Evolutionary conservation across 1,284 basidiomycete species (phyloP).

Genomic region (Pseudozyma hubeiensis): DNA sequence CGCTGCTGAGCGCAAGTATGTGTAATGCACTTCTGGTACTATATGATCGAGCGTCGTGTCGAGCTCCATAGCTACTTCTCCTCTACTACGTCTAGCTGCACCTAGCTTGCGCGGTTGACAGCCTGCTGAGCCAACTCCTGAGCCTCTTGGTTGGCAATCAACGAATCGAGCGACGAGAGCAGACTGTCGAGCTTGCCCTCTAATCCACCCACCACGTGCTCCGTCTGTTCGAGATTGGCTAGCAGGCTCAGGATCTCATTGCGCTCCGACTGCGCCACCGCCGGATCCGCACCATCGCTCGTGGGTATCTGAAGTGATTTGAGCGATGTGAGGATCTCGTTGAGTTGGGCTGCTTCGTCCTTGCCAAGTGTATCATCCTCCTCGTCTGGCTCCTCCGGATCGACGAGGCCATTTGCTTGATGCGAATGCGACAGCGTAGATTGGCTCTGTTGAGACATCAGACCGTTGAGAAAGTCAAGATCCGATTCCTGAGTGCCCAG

Average conservation of each 20-base stretch:
- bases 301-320: constrained; percentile 41
- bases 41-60: no score
- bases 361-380: constrained; percentile 9
- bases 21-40: no score
- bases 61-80: no score
- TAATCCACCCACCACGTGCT: constrained; percentile 42
- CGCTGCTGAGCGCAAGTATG: neutral
- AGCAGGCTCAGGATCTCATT: constrained; percentile 44
- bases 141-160: constrained; percentile 45
- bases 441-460: constrained; percentile 29
- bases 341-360: constrained; percentile 41
- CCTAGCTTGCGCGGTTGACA: constrained; percentile 17
- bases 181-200: constrained; percentile 43
- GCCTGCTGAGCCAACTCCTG: constrained; percentile 33
- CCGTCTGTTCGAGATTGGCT: constrained; percentile 47
- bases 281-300: constrained; percentile 21
- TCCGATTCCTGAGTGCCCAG: constrained; percentile 34
- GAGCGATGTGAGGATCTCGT: constrained; percentile 45
- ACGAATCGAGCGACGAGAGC: constrained; percentile 36
- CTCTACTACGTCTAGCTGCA: no score
- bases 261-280: constrained; percentile 27
- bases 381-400: neutral
- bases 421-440: neutral
- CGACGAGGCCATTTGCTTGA: constrained; percentile 13
- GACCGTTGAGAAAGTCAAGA: constrained; percentile 42